phyloP scores from a whole-genome alignment of 2,329 filamentous ascomycete genomes.

The Beauveria brongniartii region DNA sequence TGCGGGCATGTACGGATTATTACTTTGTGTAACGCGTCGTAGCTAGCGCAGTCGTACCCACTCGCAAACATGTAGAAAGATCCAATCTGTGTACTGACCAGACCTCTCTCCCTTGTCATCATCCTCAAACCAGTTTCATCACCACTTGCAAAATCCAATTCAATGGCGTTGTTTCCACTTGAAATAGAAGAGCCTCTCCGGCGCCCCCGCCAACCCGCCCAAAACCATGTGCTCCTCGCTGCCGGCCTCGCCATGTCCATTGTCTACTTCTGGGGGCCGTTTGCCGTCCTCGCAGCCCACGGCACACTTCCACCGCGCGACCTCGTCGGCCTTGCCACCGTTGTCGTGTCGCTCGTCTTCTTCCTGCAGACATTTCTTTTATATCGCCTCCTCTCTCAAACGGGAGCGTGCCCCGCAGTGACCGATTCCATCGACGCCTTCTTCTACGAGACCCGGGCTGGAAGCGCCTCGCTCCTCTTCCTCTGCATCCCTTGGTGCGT shows the following conservation, averaged over 20 bases:
- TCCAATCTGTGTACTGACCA: not conserved
- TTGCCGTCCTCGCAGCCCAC: not conserved
- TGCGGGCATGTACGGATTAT: too few relatives aligned
- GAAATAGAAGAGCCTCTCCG: not conserved
- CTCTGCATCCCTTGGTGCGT: constrained; percentile 1
- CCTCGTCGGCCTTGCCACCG: not conserved
- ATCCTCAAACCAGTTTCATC: not conserved
- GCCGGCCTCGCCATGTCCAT: not conserved
- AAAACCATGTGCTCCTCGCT: not conserved
- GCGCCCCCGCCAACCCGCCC: not conserved
- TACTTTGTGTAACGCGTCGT: too few relatives aligned
- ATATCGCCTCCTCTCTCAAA: not conserved
- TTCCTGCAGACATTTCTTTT: not conserved
- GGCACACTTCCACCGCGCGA: not conserved
- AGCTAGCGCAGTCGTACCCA: too few relatives aligned
- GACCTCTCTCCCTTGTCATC: not conserved
- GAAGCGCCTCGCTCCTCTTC: not conserved
- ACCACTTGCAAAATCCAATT: constrained; percentile 10
- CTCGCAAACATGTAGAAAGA: too few relatives aligned
- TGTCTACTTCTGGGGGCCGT: not conserved
- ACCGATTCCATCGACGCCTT: not conserved
- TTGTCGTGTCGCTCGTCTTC: not conserved
- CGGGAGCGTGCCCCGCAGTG: not conserved
- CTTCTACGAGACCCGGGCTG: not conserved
- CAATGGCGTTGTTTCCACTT: not conserved